Percentiles rank a stretch among this genome's conserved stretches.
Conservation (phyloP, 106 monocot species). For the Dendrobium chrysotoxum region DNA sequence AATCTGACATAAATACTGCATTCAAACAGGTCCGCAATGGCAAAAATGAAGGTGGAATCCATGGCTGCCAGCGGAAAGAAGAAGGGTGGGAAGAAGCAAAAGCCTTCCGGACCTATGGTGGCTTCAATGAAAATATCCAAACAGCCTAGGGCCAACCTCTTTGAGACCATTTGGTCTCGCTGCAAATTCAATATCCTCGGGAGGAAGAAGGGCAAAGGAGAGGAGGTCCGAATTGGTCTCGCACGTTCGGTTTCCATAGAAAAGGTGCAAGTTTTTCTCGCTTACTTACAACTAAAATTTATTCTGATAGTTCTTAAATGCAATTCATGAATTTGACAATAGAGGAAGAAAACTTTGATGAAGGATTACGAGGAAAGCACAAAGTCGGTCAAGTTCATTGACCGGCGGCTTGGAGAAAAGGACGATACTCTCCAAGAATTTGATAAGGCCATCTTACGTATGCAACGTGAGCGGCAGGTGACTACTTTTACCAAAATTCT, state of each 20-base stretch:
- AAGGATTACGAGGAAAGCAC: constrained; percentile 73
- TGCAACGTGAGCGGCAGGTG: constrained; percentile 75
- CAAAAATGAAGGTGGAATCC: constrained; percentile 23
- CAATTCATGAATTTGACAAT: constrained; percentile 8
- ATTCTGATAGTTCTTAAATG: not conserved
- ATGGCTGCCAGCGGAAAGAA: constrained; percentile 11
- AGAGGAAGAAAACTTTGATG: constrained; percentile 83
- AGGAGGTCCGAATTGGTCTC: constrained; percentile 50
- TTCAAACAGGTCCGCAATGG: constrained; percentile 26
- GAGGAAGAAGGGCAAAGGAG: constrained; percentile 56
- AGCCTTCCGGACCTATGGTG: constrained; percentile 28
- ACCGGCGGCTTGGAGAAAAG: constrained; percentile 76
- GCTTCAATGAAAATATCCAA: constrained; percentile 40
- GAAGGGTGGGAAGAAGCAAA: constrained; percentile 42
- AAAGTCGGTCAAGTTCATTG: constrained; percentile 71
- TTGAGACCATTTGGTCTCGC: constrained; percentile 80
- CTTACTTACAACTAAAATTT: not conserved
- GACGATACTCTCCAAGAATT: constrained; percentile 69
- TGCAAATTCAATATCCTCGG: constrained; percentile 73
- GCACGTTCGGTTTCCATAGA: constrained; percentile 58
- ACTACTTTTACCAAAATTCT: not conserved
- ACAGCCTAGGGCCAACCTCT: constrained; percentile 41
- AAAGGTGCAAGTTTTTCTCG: constrained; percentile 35
- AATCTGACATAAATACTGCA: no score
- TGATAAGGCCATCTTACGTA: constrained; percentile 72